phyloP scores from a whole-genome alignment of 2,329 filamentous ascomycete genomes.

The Fusarium sp. region DNA sequence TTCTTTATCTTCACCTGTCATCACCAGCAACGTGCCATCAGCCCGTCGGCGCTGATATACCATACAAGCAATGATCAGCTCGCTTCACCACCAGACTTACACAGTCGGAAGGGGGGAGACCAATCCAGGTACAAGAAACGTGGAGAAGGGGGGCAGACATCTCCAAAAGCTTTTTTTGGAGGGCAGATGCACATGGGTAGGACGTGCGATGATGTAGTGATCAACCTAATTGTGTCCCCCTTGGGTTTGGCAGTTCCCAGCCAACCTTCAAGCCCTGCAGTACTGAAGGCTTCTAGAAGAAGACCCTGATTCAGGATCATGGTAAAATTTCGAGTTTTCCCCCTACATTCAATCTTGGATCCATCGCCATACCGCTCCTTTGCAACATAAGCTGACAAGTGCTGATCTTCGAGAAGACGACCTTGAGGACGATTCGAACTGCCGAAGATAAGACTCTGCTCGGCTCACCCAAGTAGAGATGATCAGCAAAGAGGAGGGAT shows the following conservation, averaged over 20 bases:
- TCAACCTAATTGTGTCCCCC: conserved; percentile 33
- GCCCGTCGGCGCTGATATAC: conserved; percentile 26
- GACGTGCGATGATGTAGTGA: conserved; percentile 43
- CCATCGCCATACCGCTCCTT: conserved; percentile 4
- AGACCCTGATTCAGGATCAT: conserved; percentile 34
- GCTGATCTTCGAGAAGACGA: not conserved
- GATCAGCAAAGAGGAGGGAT: conserved; percentile 15
- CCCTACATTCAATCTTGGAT: not conserved
- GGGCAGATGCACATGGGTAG: conserved; percentile 38
- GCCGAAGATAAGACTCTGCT: conserved; percentile 7
- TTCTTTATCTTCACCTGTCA: conserved; percentile 10
- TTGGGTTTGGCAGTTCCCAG: conserved; percentile 38
- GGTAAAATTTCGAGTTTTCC: conserved; percentile 6
- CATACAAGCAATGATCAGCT: conserved; percentile 37
- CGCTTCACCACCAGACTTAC: conserved; percentile 32
- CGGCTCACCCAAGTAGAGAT: not conserved
- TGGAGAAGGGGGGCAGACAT: conserved; percentile 34
- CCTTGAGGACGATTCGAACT: conserved; percentile 1
- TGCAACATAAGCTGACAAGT: conserved; percentile 14
- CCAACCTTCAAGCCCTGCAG: conserved; percentile 31
- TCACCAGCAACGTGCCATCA: conserved; percentile 36
- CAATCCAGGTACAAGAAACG: conserved; percentile 28
- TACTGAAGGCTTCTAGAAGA: conserved; percentile 36
- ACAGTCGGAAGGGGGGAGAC: conserved; percentile 1
- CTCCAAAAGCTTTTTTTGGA: conserved; percentile 28